Base-by-base conservation (phyloP, 164 flowering plant species). In the Vitis labrusca region DNA sequence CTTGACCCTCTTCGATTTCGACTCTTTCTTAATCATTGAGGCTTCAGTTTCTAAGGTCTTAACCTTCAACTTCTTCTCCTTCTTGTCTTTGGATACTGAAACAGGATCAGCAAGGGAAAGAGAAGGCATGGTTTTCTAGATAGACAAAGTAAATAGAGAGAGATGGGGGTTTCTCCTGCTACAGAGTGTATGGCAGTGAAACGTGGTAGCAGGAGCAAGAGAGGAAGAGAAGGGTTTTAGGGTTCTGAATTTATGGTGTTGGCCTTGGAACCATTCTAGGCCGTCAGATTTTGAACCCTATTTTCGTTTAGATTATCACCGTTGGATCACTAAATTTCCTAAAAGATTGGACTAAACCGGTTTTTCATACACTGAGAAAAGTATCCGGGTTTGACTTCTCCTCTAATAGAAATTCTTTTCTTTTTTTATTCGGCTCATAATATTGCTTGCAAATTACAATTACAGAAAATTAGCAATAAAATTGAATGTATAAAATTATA, bases 21-120 rank as follows among this genome's bases (percentile, higher is more conserved):
- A 67, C 59, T 50, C 59, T 63, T 67, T 61, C 66, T 61, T 65
- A 58, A 56, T 59, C 77, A 55, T 67, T 61, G 56, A 23, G 10
- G 54, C 49, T 19, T 48, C 37, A 5, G 63, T 9, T 30, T 3
- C 70, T 16, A 61, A 44, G 58, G 37, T 72, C 78, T 67, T 69
- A 77, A 67, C 72, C 80, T 74, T 79, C 80, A 62, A 78, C 74
- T 72, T 77, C 76, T 78, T 82, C 63, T 73, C 81, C 55, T 80
- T 82, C 59, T 64, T 73, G 52, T 69, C 73, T 19, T 72, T 76
- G 37, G 58, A 12, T 10, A 64, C 81, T 0, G 71, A 32, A 13
- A 11, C 12, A 44, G 67, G 15, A 44, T 72, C 72, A 13, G 68
- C 49, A 1, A 62, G 23, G 54, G 60, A 71, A 10, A 82, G 51